Evolutionary conservation across 805 yeast species (phyloP), one percentile per base, ranked within the genome.

Genomic region (Jamesozyma lodderae): DNA sequence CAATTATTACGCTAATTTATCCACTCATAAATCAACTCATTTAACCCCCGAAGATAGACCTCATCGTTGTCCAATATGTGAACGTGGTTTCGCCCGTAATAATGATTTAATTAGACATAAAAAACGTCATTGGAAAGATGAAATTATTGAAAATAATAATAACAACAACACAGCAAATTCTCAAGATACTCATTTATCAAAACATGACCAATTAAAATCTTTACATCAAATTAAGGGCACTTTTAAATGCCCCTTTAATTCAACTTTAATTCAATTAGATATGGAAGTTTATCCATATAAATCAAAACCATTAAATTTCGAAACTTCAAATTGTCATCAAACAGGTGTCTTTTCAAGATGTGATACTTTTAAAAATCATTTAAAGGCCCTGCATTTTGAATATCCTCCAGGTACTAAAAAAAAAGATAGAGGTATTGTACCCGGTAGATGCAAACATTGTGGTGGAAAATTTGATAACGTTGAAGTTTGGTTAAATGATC

Each of bases 361-460:
- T 57, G 96, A 87, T 56, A 87, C 96, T 4, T 87, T 76, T 63
- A 87, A 87, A 55, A 87, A 87, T 61, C 96, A 87, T 61, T 67
- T 87, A 44, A 84, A 83, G 57, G 94, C 95, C 2, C 70, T 87
- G 44, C 96, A 87, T 55, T 87, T 87, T 58, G 81, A 75, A 46
- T 87, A 87, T 59, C 96, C 96, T 4, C 72, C 72, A 28, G 95
- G 95, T 6, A 86, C 95, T 3, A 75, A 79, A 54, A 85, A 86
- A 60, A 77, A 74, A 43, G 81, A 84, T 50, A 71, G 96, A 45
- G 59, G 62, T 16, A 70, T 73, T 36, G 83, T 79, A 30, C 59
- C 69, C 16, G 96, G 96, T 6, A 67, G 66, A 40, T 88, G 96
- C 62, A 77, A 78, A 51, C 80, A 77, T 56, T 88, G 96, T 60